Evolutionary conservation across 768 basidiomycete genomes (phyloP), one percentile per base, ranked within the genome.

Genomic region (Tulasnella sp.): DNA sequence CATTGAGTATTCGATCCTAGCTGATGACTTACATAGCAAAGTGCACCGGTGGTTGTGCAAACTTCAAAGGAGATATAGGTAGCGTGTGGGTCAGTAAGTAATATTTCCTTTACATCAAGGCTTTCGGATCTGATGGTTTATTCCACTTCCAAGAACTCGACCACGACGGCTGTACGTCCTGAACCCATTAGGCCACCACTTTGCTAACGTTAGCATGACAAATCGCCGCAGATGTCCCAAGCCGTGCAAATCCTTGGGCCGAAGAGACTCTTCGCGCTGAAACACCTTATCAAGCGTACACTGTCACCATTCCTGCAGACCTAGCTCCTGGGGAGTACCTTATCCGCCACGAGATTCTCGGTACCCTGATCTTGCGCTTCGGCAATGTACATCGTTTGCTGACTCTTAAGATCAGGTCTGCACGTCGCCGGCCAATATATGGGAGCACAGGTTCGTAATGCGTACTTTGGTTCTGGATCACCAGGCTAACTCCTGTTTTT

Each of bases 61-160:
- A 8, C 34, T 58, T 61, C 46, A 61, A 61, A 25, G 59, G 59
- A 11, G 57, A 61, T 29, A 41, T 57, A 11, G 59, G 59, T 36
- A 61, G 50, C 43, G 56, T 61, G 27, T 61, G 59, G 59, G 57
- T 61, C n/a, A 61, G 50, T 39, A 37, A 51, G 55, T 58, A 41
- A 59, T 21, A 12, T 29, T 17, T n/a, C 14, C 2, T 14, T 9
- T 6, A 6, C 8, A 31, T 9, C 41, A 12, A 14, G 31, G n/a
- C 19, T 40, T 34, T 15, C 15, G 6, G 2, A 31, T 39, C 37
- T n/a, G 37, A 40, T 23, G 42, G 29, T 7, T 7, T 27, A 54
- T 21, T 4, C 17, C 27, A 27, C 12, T 12, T 4, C 5, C 39
- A 7, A 54, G 35, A 56, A 27, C 55, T 53, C 31, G 53, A 57